Evolutionary conservation across 2,329 filamentous ascomycete genomes (phyloP).

Genomic region (Leptographium flavum): DNA sequence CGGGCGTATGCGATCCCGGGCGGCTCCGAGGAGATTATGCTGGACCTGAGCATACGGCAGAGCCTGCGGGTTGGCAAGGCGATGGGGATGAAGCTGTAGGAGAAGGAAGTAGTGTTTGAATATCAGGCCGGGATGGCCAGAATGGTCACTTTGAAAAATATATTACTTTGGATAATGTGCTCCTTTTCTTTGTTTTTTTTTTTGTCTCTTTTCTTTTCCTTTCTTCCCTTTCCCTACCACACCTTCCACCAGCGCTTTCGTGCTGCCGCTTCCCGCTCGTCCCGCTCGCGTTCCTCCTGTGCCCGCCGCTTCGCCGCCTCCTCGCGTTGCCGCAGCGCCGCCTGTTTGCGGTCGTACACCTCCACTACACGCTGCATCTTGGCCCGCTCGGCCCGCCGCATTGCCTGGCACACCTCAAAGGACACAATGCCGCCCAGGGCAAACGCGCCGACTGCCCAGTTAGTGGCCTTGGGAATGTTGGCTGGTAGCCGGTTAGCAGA

Average conservation of each 20-base stretch:
- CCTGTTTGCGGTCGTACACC: conserved; percentile 60
- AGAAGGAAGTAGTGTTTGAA: not conserved
- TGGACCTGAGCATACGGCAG: conserved; percentile 85
- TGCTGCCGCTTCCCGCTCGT: conserved; percentile 18
- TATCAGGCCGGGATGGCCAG: too few species aligned
- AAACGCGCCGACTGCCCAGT: conserved; percentile 77
- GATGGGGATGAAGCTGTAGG: conserved; percentile 87
- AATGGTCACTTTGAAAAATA: too few species aligned
- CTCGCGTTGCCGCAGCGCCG: conserved; percentile 37
- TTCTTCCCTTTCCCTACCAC: conserved; percentile 25
- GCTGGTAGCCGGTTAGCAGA: conserved; percentile 21
- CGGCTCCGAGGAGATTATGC: conserved; percentile 96
- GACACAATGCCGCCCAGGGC: conserved; percentile 52
- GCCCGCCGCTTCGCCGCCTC: conserved; percentile 29
- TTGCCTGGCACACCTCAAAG: conserved; percentile 75
- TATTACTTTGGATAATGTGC: too few species aligned
- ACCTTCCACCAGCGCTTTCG: conserved; percentile 34
- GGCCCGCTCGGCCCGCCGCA: conserved; percentile 57
- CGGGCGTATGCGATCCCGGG: conserved; percentile 93
- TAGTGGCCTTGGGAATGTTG: conserved; percentile 52
- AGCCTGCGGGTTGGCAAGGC: conserved; percentile 69
- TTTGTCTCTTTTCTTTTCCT: not conserved
- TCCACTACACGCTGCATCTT: conserved; percentile 80
- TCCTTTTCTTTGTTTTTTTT: not conserved
- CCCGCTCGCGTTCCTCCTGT: conserved; percentile 7